phyloP scores from a whole-genome alignment of 2,329 filamentous ascomycete genomes.

The Zasmidium cellare region DNA sequence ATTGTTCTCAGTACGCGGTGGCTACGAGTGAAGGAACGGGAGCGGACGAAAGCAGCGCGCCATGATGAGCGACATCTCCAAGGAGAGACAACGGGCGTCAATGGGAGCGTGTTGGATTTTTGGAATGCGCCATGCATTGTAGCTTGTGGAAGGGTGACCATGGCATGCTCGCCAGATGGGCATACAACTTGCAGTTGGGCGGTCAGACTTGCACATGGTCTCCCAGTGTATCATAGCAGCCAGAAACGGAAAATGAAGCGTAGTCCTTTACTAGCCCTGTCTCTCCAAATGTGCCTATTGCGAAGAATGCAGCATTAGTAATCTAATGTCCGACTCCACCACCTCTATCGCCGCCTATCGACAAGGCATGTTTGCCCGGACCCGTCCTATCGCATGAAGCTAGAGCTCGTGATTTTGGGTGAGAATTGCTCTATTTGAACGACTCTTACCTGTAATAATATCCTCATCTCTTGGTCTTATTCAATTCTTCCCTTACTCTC shows the following conservation, averaged over 20 bases:
- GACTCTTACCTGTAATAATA: background rate
- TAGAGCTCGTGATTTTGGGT: background rate
- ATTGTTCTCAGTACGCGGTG: too few relatives aligned
- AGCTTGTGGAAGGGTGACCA: too few relatives aligned
- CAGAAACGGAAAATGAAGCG: background rate
- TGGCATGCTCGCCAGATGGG: too few relatives aligned
- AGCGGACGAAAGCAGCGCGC: too few relatives aligned
- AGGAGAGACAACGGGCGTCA: too few relatives aligned
- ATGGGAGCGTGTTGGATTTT: too few relatives aligned
- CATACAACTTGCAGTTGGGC: too few relatives aligned
- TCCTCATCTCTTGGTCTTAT: background rate
- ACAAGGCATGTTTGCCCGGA: background rate
- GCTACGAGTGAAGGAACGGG: background rate
- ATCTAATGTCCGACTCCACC: background rate
- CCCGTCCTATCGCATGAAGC: background rate
- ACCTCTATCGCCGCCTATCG: background rate
- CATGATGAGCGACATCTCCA: too few relatives aligned
- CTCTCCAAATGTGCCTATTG: too few relatives aligned
- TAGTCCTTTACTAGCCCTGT: too few relatives aligned
- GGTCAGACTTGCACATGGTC: background rate
- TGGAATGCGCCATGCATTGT: too few relatives aligned
- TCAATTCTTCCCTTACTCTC: background rate
- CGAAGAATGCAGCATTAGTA: background rate
- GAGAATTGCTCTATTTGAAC: background rate
- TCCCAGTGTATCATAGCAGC: background rate